Conservation (phyloP, 2,329 filamentous ascomycete genomes). For the Arthrinium phaeospermum region DNA sequence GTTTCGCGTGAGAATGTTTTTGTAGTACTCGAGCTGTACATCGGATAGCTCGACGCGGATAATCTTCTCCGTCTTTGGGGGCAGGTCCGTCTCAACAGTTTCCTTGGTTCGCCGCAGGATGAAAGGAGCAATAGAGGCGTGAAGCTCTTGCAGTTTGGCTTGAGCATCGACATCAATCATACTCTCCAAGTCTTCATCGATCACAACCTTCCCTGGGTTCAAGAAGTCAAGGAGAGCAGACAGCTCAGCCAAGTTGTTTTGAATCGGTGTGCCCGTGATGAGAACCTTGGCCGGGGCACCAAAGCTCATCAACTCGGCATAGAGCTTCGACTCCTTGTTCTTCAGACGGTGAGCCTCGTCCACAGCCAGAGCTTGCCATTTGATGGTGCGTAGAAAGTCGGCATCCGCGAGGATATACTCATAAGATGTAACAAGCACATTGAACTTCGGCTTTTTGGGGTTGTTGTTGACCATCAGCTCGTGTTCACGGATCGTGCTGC, state of each 20-base stretch:
- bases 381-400: slow-evolving; percentile 83
- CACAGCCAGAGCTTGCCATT: slow-evolving; percentile 96
- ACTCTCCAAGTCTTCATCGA: slow-evolving; percentile 88
- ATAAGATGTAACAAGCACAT: slow-evolving; percentile 96
- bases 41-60: slow-evolving; percentile 97
- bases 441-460: slow-evolving; percentile 89
- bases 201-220: slow-evolving; percentile 90
- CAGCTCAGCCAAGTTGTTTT: slow-evolving; percentile 93
- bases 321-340: slow-evolving; percentile 93
- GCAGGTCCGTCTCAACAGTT: slow-evolving; percentile 94
- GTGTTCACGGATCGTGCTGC: slow-evolving; percentile 86
- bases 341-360: slow-evolving; percentile 97
- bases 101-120: slow-evolving; percentile 97
- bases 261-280: slow-evolving; percentile 96
- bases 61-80: slow-evolving; percentile 98
- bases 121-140: slow-evolving; percentile 86
- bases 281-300: slow-evolving; percentile 86
- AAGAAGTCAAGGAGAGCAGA: slow-evolving; percentile 94
- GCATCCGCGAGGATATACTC: slow-evolving; percentile 92
- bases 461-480: slow-evolving; percentile 89
- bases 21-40: slow-evolving; percentile 97
- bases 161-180: slow-evolving; percentile 81
- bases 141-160: slow-evolving; percentile 84
- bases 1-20: slow-evolving; percentile 96
- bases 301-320: slow-evolving; percentile 83